Evolutionary conservation across 2,329 filamentous ascomycete species (phyloP).

Genomic region (Sclerotinia sclerotiorum): DNA sequence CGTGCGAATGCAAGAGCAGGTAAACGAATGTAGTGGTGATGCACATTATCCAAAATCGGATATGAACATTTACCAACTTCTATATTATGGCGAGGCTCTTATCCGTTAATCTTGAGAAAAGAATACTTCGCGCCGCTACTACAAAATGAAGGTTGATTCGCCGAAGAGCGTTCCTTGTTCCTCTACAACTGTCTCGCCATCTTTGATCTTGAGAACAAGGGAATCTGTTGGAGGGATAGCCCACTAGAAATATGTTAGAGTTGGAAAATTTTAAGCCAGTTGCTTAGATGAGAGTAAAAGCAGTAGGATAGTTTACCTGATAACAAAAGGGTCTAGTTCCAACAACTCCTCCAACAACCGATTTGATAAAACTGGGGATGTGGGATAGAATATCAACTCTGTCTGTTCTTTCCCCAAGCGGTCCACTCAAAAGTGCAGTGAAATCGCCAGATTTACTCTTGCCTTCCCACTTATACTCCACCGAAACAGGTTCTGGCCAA

Average conservation of each 20-base stretch:
- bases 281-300: background rate
- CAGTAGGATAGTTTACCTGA: constrained; percentile 60
- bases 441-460: constrained; percentile 75
- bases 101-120: constrained; percentile 4
- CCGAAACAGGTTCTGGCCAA: constrained; percentile 81
- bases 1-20: background rate
- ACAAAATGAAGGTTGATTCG: constrained; percentile 94
- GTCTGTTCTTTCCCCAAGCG: constrained; percentile 70
- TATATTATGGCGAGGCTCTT: constrained; percentile 16
- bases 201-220: constrained; percentile 76
- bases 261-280: background rate
- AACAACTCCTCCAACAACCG: constrained; percentile 83
- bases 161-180: constrained; percentile 71
- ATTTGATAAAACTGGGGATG: constrained; percentile 93
- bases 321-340: constrained; percentile 98
- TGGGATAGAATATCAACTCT: constrained; percentile 95
- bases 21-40: constrained; percentile 12
- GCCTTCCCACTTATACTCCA: constrained; percentile 76
- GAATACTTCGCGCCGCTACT: constrained; percentile 24
- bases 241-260: constrained; percentile 56
- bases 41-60: constrained; percentile 12
- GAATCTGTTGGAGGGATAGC: constrained; percentile 58
- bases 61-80: constrained; percentile 9
- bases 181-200: constrained; percentile 77
- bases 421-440: constrained; percentile 66